Conservation (phyloP, 805 yeast genomes). For the Pichia manshurica region DNA sequence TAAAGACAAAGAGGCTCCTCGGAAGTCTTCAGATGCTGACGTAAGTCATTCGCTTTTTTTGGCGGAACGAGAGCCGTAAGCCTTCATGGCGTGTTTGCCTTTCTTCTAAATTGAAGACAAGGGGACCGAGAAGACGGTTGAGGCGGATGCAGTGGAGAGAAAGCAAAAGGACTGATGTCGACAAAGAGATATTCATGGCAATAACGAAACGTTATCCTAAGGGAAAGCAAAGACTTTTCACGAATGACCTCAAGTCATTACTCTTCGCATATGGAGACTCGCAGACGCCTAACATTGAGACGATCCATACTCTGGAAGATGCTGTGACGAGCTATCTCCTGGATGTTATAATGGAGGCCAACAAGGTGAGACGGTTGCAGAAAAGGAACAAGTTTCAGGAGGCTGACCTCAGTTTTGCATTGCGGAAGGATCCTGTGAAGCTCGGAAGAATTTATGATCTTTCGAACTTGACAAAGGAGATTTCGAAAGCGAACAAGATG, state of each 20-base stretch:
- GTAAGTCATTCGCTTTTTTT: too few relatives aligned
- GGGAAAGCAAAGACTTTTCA: conserved; percentile 28
- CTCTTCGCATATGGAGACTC: conserved; percentile 72
- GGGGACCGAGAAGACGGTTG: not conserved
- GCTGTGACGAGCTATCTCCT: conserved; percentile 57
- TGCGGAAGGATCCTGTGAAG: conserved; percentile 60
- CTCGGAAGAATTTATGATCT: conserved; percentile 66
- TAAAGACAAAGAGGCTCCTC: not conserved
- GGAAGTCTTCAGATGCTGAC: not conserved
- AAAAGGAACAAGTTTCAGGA: conserved; percentile 56
- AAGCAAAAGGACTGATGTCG: too few relatives aligned
- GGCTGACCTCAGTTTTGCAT: conserved; percentile 67
- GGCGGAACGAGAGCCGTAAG: not conserved
- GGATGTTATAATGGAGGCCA: conserved; percentile 47
- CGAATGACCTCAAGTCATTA: conserved; percentile 46
- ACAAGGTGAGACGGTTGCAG: conserved; percentile 45
- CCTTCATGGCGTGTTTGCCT: too few relatives aligned
- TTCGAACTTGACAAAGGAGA: conserved; percentile 51
- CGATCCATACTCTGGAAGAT: conserved; percentile 63
- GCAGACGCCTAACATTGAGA: conserved; percentile 58
- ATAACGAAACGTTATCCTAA: conserved; percentile 15
- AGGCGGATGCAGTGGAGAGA: not conserved
- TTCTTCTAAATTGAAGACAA: too few relatives aligned
- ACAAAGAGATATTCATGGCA: too few relatives aligned
- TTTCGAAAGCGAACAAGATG: conserved; percentile 59